Evolutionary conservation across 306 rosid species (phyloP).

Genomic region (Cyclanthera cordifolia): DNA sequence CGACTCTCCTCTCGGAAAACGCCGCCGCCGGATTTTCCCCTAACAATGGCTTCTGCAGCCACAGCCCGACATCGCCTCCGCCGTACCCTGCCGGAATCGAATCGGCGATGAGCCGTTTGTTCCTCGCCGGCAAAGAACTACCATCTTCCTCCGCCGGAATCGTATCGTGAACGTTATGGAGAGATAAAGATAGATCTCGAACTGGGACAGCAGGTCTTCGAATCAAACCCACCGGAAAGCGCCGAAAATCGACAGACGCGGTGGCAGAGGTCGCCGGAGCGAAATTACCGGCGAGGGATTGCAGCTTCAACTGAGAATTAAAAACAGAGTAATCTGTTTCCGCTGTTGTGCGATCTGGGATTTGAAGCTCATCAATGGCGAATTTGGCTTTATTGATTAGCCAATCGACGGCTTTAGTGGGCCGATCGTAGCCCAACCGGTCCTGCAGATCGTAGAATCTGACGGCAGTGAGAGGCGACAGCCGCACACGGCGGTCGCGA

Average conservation of each 20-base stretch:
- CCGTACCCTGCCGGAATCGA: not conserved
- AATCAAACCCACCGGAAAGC: slow-evolving; percentile 37
- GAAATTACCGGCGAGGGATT: not conserved
- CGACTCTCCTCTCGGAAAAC: slow-evolving; percentile 49
- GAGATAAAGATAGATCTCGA: slow-evolving; percentile 62
- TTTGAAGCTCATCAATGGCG: slow-evolving; percentile 56
- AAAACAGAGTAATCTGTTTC: slow-evolving; percentile 50
- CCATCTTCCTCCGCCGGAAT: slow-evolving; percentile 28
- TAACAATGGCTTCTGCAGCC: slow-evolving; percentile 19
- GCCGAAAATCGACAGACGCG: slow-evolving; percentile 31
- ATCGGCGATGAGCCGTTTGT: not conserved
- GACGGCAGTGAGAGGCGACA: slow-evolving; percentile 78
- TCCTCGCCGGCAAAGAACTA: not conserved
- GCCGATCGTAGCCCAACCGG: slow-evolving; percentile 69
- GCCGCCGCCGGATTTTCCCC: slow-evolving; percentile 22
- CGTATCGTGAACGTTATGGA: slow-evolving; percentile 49
- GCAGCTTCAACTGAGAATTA: slow-evolving; percentile 12
- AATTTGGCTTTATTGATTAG: slow-evolving; percentile 66
- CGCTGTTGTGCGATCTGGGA: not conserved
- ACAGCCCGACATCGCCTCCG: slow-evolving; percentile 21
- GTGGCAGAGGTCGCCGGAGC: slow-evolving; percentile 45
- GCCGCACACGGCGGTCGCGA: slow-evolving; percentile 7
- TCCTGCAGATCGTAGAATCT: slow-evolving; percentile 85
- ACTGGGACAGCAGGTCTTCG: slow-evolving; percentile 30
- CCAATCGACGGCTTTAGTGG: slow-evolving; percentile 87